These are phyloP conservation scores for Plasmodium falciparum DNA, from an alignment of 169 alveolate genomes.

Conservation along the genomic window DNA sequence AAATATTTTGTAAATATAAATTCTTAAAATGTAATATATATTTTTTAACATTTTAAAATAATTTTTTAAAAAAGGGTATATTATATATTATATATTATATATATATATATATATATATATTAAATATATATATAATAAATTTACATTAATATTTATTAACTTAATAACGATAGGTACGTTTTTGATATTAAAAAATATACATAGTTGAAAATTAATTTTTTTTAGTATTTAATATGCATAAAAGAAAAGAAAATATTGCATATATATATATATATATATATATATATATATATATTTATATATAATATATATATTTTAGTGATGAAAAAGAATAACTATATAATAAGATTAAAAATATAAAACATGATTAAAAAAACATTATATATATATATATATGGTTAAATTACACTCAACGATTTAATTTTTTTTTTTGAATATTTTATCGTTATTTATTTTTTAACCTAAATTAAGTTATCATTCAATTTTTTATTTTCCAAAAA, in stretches of 20 bases:
- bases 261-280: not conserved
- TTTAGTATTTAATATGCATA: not conserved
- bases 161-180: constrained; percentile 7
- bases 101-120: too few species aligned
- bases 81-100: too few species aligned
- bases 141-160: not conserved
- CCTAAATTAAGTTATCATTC: constrained; percentile 9
- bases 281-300: constrained; percentile 12
- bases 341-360: not conserved
- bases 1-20: too few species aligned
- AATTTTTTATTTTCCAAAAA: constrained; percentile 8
- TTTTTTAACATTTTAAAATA: too few species aligned
- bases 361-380: not conserved
- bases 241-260: not conserved
- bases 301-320: not conserved
- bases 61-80: too few species aligned
- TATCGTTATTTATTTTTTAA: constrained; percentile 63
- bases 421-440: constrained; percentile 27
- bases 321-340: not conserved
- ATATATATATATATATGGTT: constrained; percentile 9
- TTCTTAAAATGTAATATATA: too few species aligned
- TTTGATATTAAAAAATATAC: constrained; percentile 22
- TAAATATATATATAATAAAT: too few species aligned
- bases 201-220: not conserved
- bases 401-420: constrained; percentile 71